Evolutionary conservation across 2,329 filamentous ascomycete genomes (phyloP).

Genomic region (Alternaria rosae): DNA sequence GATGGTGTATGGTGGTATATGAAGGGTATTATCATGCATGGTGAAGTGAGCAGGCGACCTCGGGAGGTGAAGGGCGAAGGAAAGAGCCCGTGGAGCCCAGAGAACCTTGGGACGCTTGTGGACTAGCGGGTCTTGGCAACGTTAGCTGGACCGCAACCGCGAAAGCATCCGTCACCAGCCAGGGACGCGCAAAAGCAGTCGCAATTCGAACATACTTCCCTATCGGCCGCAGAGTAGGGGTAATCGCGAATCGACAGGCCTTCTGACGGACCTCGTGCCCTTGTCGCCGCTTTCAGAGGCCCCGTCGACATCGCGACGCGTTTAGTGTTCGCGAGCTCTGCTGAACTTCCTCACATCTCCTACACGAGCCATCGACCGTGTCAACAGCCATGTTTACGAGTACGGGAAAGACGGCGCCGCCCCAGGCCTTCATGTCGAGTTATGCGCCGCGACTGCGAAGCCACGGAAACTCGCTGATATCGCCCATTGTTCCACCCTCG

Average conservation of each 20-base stretch:
- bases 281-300: neutral
- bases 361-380: constrained; percentile 29
- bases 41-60: constrained; percentile 2
- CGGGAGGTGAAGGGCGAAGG: constrained; percentile 5
- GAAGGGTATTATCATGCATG: neutral
- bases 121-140: constrained; percentile 26
- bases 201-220: constrained; percentile 15
- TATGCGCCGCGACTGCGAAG: constrained; percentile 90
- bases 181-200: constrained; percentile 35
- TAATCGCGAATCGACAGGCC: constrained; percentile 7
- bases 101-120: neutral
- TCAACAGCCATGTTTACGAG: constrained; percentile 50
- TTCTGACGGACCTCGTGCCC: constrained; percentile 5
- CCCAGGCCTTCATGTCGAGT: constrained; percentile 88
- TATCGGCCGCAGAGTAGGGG: constrained; percentile 10
- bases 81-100: neutral
- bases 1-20: neutral
- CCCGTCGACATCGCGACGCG: constrained; percentile 37
- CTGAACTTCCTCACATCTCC: constrained; percentile 38
- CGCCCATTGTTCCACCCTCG: constrained; percentile 78
- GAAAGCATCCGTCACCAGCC: constrained; percentile 31
- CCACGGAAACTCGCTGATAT: constrained; percentile 91
- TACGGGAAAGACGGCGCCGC: constrained; percentile 59
- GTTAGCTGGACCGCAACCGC: constrained; percentile 28
- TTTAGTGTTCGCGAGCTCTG: constrained; percentile 38